A percentile compares a stretch with the other conserved stretches of the same genome.
Evolutionary conservation across 805 yeast species (phyloP).

Genomic region (Debaryomyces tyrocola): DNA sequence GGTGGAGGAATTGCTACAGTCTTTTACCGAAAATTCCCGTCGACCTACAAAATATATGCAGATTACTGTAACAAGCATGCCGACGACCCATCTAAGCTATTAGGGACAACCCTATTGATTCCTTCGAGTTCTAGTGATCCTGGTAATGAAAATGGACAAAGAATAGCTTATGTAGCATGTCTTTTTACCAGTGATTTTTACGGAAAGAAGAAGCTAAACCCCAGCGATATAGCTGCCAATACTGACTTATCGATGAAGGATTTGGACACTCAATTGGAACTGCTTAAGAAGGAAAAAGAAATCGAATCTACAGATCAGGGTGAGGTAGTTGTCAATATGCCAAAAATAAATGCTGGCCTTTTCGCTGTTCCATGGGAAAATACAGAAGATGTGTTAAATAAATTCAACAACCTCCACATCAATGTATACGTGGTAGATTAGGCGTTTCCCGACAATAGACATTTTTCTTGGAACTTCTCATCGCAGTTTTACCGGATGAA

Average conservation of each 20-base stretch:
- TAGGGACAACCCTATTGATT: constrained; percentile 58
- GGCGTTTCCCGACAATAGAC: not conserved
- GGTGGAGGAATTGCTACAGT: constrained; percentile 79
- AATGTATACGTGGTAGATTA: constrained; percentile 48
- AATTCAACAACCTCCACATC: constrained; percentile 28
- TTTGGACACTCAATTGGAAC: constrained; percentile 38
- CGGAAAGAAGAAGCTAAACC: constrained; percentile 45
- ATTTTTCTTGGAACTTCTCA: not conserved
- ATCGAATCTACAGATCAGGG: constrained; percentile 11
- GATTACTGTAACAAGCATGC: constrained; percentile 36
- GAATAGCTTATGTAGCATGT: constrained; percentile 53
- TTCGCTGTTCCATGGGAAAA: constrained; percentile 77
- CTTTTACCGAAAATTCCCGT: constrained; percentile 55
- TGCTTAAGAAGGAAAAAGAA: not conserved
- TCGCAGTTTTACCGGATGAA: not conserved
- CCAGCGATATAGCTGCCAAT: constrained; percentile 46
- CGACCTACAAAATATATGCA: constrained; percentile 51
- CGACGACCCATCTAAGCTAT: constrained; percentile 24
- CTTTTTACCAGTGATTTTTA: constrained; percentile 63
- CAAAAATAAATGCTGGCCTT: constrained; percentile 78
- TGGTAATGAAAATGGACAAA: constrained; percentile 25
- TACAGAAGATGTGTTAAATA: constrained; percentile 54
- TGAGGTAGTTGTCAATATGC: constrained; percentile 52
- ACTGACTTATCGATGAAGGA: constrained; percentile 54
- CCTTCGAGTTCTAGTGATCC: constrained; percentile 29